phyloP scores from a whole-genome alignment of 331 rosid genomes.

The Malus hybrid region DNA sequence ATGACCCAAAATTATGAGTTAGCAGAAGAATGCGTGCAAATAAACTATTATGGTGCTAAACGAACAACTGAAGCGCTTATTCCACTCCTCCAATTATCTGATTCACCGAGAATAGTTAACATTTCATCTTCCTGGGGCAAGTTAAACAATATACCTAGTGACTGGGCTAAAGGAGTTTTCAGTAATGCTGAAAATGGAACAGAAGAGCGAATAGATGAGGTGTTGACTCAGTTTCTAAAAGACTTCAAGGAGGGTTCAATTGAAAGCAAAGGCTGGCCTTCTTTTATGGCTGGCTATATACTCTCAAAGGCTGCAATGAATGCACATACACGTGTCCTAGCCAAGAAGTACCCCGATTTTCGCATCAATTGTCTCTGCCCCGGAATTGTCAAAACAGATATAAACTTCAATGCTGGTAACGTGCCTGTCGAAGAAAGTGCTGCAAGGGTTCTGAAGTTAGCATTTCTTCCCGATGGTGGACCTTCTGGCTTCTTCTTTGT shows the following conservation, averaged over 20 bases:
- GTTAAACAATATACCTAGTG: slow-evolving; percentile 19
- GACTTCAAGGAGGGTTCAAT: slow-evolving; percentile 33
- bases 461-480: slow-evolving; percentile 14
- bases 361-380: slow-evolving; percentile 6
- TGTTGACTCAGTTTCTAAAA: slow-evolving; percentile 19
- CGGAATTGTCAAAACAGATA: slow-evolving; percentile 29
- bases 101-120: slow-evolving; percentile 17
- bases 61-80: slow-evolving; percentile 13
- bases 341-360: slow-evolving; percentile 20
- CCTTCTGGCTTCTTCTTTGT: slow-evolving; percentile 34
- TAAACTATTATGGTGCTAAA: slow-evolving; percentile 44
- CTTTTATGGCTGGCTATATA: neutral
- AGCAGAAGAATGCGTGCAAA: slow-evolving; percentile 32
- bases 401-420: slow-evolving; percentile 6
- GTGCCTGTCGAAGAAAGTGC: slow-evolving; percentile 40
- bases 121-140: neutral
- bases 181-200: slow-evolving; percentile 20
- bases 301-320: slow-evolving; percentile 56
- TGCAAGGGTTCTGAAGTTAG: slow-evolving; percentile 22
- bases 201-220: slow-evolving; percentile 34
- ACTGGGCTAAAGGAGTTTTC: slow-evolving; percentile 28
- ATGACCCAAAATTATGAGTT: slow-evolving; percentile 15
- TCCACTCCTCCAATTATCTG: slow-evolving; percentile 13
- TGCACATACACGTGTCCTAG: slow-evolving; percentile 52
- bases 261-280: slow-evolving; percentile 37